These are phyloP conservation scores for Solanum paucissectum DNA, from an alignment of 257 asterid species.

Conservation along the genomic window DNA sequence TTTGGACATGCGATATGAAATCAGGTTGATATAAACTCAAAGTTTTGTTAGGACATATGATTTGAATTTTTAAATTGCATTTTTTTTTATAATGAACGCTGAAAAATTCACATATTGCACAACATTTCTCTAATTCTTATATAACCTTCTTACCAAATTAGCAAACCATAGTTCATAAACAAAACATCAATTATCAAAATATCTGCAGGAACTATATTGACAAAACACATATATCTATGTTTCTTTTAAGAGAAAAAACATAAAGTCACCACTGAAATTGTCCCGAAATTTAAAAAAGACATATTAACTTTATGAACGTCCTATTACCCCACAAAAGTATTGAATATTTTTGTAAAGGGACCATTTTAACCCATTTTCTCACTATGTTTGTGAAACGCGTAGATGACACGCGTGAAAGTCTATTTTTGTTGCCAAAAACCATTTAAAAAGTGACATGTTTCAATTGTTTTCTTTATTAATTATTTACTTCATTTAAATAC, in stretches of 20 bases:
- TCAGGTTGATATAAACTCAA: background rate
- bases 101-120: background rate
- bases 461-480: no score
- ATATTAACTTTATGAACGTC: no score
- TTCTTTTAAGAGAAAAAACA: background rate
- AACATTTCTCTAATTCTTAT: background rate
- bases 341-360: no score
- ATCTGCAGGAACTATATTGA: background rate
- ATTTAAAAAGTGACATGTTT: no score
- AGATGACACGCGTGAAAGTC: no score
- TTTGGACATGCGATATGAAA: fast-evolving
- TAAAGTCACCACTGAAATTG: no score
- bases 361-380: no score
- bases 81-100: background rate
- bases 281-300: fast-evolving
- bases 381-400: no score
- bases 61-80: background rate
- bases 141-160: background rate
- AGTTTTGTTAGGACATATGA: background rate
- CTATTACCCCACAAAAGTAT: no score
- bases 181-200: background rate
- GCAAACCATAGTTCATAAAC: background rate
- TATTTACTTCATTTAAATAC: no score
- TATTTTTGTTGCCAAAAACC: no score
- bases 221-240: background rate